Evolutionary conservation across 2,329 filamentous ascomycete genomes (phyloP).

Genomic region (Aspergillus uvarum): DNA sequence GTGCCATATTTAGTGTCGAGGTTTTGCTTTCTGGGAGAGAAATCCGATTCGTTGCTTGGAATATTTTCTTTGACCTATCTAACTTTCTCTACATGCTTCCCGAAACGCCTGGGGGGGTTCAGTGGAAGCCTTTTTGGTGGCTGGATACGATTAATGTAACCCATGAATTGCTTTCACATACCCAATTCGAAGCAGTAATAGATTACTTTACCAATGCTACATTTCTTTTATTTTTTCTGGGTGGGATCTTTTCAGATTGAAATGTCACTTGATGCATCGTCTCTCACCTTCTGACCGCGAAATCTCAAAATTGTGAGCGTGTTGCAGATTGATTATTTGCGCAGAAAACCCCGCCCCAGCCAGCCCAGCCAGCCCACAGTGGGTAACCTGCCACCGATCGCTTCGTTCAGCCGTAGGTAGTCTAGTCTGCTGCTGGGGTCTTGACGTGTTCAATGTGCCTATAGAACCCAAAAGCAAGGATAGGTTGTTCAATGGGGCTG

Average conservation of each 20-base stretch:
- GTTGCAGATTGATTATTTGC: background rate
- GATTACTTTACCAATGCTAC: constrained; percentile 8
- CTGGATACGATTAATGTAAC: constrained; percentile 31
- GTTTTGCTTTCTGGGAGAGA: constrained; percentile 19
- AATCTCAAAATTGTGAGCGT: background rate
- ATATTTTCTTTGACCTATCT: constrained; percentile 15
- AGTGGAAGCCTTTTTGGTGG: constrained; percentile 24
- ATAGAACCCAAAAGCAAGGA: background rate
- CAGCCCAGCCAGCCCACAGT: background rate
- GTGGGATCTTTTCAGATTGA: too few species aligned
- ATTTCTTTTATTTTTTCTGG: constrained; percentile 6
- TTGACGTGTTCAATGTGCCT: background rate
- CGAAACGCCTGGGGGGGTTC: constrained; percentile 25
- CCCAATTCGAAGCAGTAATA: constrained; percentile 14
- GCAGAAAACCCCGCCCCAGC: background rate
- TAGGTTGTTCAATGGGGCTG: background rate
- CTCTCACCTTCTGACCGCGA: background rate
- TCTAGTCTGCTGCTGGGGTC: background rate
- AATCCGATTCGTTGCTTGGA: constrained; percentile 20
- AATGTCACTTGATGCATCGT: background rate
- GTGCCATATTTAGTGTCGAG: constrained; percentile 22
- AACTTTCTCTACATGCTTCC: constrained; percentile 17
- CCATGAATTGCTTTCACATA: constrained; percentile 24
- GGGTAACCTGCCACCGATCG: background rate
- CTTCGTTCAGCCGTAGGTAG: background rate